Percentiles rank a stretch among this genome's conserved stretches.
Conservation (phyloP, 2,329 filamentous ascomycete genomes). For the Monosporascus sp. region DNA sequence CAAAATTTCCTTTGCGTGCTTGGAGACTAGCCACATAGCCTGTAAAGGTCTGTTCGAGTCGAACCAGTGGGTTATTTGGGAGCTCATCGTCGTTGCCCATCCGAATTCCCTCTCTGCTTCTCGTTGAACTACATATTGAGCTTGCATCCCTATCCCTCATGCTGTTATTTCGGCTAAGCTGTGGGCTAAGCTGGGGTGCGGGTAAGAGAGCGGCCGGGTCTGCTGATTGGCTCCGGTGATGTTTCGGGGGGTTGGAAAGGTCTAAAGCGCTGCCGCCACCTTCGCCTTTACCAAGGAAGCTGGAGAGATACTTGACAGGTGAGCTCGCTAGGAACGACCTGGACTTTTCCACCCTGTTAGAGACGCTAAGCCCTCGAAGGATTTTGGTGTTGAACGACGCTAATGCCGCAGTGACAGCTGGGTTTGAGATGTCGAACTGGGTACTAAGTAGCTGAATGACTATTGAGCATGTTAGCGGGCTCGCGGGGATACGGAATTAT, state of each 20-base stretch:
- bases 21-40: constrained; percentile 79
- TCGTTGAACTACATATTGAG: constrained; percentile 51
- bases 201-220: constrained; percentile 32
- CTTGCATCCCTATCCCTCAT: constrained; percentile 38
- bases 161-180: constrained; percentile 38
- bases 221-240: constrained; percentile 32
- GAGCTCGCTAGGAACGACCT: constrained; percentile 72
- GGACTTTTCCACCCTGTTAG: constrained; percentile 57
- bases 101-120: constrained; percentile 39
- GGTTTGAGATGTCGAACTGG: constrained; percentile 64
- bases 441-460: constrained; percentile 67
- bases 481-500: not conserved
- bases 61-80: constrained; percentile 61
- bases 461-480: constrained; percentile 34
- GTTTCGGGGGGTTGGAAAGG: constrained; percentile 31
- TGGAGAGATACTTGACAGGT: constrained; percentile 85
- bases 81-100: constrained; percentile 42
- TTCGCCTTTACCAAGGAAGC: constrained; percentile 49
- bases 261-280: constrained; percentile 46
- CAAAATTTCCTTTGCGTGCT: constrained; percentile 78
- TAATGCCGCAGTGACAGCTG: constrained; percentile 58
- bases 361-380: constrained; percentile 62
- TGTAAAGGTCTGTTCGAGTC: constrained; percentile 78
- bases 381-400: constrained; percentile 75
- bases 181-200: constrained; percentile 27